Evolutionary conservation across 495 filamentous ascomycete genomes (phyloP), one percentile per base, ranked within the genome.

Genomic region (Daldinia childiae): DNA sequence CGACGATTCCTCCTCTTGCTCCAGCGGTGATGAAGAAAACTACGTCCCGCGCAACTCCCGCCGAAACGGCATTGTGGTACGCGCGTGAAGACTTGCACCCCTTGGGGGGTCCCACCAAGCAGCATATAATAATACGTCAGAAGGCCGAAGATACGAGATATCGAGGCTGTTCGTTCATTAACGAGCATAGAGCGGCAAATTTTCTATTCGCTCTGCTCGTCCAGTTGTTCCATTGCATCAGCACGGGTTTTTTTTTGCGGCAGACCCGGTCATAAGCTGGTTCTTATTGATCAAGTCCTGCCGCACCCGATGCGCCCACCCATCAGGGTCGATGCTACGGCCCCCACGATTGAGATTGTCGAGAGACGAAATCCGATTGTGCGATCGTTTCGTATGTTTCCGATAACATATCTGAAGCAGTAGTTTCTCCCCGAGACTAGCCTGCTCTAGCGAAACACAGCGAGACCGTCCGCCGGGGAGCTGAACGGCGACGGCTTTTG

Each of bases 1-100:
- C 72, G 87, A 85, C 2, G 89, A 86, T 78, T 89, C 82, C 72
- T 85, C 83, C 74, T 85, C 83, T 45, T 79, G 76, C 74, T 74
- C 72, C 30, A 77, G 74, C 69, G 73, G 65, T 43, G 80, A 83
- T 48, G 91, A 92, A 51, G 87, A 87, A 71, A 86, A 86, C 62
- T 88, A 90, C 69, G 87, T 90, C 78, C 89, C 86, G 68, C 73
- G 74, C 69, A 78, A 78, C 73, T 87, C 88, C 65, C 86, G 92
- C 74, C 88, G 92, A 76, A 88, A 95, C 80, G 92, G 92, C 71
- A 88, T 95, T 68, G 89, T 94, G 74, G 88, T 95, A 64, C 87
- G 90, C 72, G 71, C 77, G 60, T 84, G 64, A 71, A 71, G 56
- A 41, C 36, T 52, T 34, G 66, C 64, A 59, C 26, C 57, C 58